Evolutionary conservation across 805 yeast genomes (phyloP).

Genomic region (Candida hungchunana): DNA sequence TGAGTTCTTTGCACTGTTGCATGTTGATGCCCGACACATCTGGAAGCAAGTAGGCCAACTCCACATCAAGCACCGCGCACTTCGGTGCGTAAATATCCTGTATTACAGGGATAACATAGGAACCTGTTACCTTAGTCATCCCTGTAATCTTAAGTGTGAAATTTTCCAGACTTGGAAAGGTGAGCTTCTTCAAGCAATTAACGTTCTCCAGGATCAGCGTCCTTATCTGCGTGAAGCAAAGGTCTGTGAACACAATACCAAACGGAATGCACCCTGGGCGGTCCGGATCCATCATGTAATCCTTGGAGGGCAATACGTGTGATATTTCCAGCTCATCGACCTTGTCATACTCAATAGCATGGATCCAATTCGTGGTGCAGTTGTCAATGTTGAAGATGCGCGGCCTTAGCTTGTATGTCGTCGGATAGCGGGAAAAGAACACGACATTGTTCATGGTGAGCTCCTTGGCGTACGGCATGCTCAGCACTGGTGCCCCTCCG

Average conservation of each 20-base stretch:
- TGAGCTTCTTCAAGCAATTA: slow-evolving; percentile 3
- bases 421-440: background rate
- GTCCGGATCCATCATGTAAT: background rate
- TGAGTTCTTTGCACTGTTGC: slow-evolving; percentile 1
- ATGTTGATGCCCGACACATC: slow-evolving; percentile 1
- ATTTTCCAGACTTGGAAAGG: slow-evolving; percentile 2
- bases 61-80: slow-evolving; percentile 1
- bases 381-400: slow-evolving; percentile 1
- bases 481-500: background rate
- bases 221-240: slow-evolving; percentile 1
- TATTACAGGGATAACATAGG: slow-evolving; percentile 3
- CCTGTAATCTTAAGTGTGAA: slow-evolving; percentile 2
- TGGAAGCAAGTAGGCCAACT: background rate
- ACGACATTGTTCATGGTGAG: background rate
- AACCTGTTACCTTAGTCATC: background rate
- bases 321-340: background rate
- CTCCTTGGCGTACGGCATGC: background rate
- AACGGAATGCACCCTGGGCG: background rate
- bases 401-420: background rate
- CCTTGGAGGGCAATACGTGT: background rate
- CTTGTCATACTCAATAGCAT: slow-evolving; percentile 1
- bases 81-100: slow-evolving; percentile 2
- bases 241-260: slow-evolving; percentile 2
- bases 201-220: slow-evolving; percentile 5
- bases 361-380: slow-evolving; percentile 4